Conservation (phyloP, 495 filamentous ascomycete species). For the Lineolata rhizophorae region DNA sequence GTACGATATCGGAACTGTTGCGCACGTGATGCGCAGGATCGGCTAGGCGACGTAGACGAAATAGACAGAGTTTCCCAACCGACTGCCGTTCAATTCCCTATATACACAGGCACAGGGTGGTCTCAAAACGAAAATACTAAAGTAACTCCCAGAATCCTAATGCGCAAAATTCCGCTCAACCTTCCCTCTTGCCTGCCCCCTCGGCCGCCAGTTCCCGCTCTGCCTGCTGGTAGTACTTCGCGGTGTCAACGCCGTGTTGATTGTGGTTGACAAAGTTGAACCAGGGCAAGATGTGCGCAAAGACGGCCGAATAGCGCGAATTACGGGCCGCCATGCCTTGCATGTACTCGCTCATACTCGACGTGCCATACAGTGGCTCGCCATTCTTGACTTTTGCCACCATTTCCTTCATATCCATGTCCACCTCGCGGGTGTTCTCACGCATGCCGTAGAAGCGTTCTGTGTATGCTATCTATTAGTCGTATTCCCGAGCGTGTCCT, state of each 20-base stretch:
- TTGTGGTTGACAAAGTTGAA: slow-evolving; percentile 95
- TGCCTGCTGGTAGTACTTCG: slow-evolving; percentile 95
- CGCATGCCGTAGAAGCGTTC: slow-evolving; percentile 77
- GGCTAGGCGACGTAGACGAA: too few relatives aligned
- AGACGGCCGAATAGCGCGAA: slow-evolving; percentile 71
- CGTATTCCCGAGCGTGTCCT: neutral
- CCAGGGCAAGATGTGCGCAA: slow-evolving; percentile 71
- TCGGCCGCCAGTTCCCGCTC: slow-evolving; percentile 82
- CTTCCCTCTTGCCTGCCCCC: too few relatives aligned
- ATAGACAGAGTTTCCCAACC: too few relatives aligned
- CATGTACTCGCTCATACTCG: slow-evolving; percentile 56
- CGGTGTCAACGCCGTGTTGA: slow-evolving; percentile 89
- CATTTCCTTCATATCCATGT: slow-evolving; percentile 98
- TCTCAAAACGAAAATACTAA: too few relatives aligned
- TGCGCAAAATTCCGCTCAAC: too few relatives aligned
- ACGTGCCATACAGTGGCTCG: slow-evolving; percentile 74
- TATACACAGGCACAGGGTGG: too few relatives aligned
- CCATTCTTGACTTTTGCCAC: slow-evolving; percentile 80
- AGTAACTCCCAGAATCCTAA: too few relatives aligned
- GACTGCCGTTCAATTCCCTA: too few relatives aligned
- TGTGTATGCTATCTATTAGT: slow-evolving; percentile 2
- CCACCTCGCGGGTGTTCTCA: slow-evolving; percentile 76
- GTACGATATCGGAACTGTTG: too few relatives aligned
- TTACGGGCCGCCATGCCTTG: slow-evolving; percentile 87
- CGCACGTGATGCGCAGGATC: too few relatives aligned